Percentiles rank a stretch among this genome's conserved stretches.
These are phyloP conservation scores for Dendrocalamus latiflorus DNA, from an alignment of 202 grass and related monocot genomes.

Conservation along the genomic window DNA sequence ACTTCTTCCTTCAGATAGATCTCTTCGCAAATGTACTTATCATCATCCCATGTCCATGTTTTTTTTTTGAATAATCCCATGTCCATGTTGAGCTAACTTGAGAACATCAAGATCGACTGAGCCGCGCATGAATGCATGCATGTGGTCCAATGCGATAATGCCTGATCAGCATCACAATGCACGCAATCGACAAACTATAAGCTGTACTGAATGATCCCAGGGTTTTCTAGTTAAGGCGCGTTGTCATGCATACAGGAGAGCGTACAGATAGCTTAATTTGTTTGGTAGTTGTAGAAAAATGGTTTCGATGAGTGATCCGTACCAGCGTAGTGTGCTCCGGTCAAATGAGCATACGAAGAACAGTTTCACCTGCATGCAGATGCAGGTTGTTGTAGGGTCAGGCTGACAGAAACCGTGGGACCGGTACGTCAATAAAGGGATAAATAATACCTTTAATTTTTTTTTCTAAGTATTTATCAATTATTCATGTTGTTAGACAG, in stretches of 20 bases:
- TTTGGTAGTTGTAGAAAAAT: not conserved
- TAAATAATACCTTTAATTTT: no score
- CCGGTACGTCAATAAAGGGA: no score
- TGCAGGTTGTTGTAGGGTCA: not conserved
- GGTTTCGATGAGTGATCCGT: not conserved
- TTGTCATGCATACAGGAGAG: not conserved
- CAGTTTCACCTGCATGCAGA: not conserved
- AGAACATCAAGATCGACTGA: not conserved
- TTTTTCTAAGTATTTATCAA: no score
- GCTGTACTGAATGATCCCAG: not conserved
- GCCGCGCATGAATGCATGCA: not conserved
- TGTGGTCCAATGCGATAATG: not conserved
- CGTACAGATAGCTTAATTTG: not conserved
- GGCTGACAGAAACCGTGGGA: not conserved
- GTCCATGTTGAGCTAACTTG: not conserved
- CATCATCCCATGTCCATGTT: no score
- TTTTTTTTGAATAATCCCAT: no score
- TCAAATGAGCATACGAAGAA: not conserved
- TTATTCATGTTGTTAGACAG: no score
- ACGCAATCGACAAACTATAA: not conserved
- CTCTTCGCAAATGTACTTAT: no score
- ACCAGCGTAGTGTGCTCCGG: not conserved
- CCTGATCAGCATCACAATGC: not conserved
- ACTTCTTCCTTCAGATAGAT: no score
- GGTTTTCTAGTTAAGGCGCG: not conserved